Evolutionary conservation across 441 rosid genomes (phyloP), one percentile per base, ranked within the genome.

Genomic region (Adansonia rubrostipa): DNA sequence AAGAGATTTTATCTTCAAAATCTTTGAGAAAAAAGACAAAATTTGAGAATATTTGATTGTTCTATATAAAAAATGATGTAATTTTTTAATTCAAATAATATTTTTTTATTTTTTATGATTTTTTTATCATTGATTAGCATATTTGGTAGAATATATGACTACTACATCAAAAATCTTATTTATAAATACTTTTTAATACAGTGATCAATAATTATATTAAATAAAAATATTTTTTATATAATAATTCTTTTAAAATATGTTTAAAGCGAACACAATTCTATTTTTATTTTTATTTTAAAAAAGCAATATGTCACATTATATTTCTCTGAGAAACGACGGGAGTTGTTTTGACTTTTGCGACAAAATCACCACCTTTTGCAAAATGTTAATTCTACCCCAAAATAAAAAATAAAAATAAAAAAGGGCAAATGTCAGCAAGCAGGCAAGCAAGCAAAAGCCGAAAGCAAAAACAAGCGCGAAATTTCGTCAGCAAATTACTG

Each of bases 311-410:
- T 2, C 3, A 28, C 13, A 3, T 2, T 51, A n/a, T 10, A 6
- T n/a, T 64, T 36, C 47, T 64, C 11, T 36, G 63, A 64, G 48
- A 40, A 36, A 36, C 48, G 9, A 36, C 13, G 6, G 69, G 48
- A 64, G 13, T 61, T 1, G 54, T 19, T 68, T 68, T 45, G 56
- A 68, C 72, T 68, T 45, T 45, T 4, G 5, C n/a, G 20, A 13
- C 56, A 6, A 47, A 67, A 68, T 45, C n/a, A 45, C 14, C 40
- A 4, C n/a, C 47, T 0, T 47, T 47, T 28, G 56, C 2, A 19
- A 45, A 67, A 47, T 42, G 71, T 42, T 51, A n/a, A 66, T 42
- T 42, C 51, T 66, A 61, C 65, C 42, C n/a, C 14, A 51, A 51
- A 13, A 28, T 28, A 28, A 28, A 28, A 28, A 28, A 28, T 28